These are phyloP conservation scores for Trichosporon ovoides DNA, from an alignment of 1,284 basidiomycete species.

Conservation along the genomic window DNA sequence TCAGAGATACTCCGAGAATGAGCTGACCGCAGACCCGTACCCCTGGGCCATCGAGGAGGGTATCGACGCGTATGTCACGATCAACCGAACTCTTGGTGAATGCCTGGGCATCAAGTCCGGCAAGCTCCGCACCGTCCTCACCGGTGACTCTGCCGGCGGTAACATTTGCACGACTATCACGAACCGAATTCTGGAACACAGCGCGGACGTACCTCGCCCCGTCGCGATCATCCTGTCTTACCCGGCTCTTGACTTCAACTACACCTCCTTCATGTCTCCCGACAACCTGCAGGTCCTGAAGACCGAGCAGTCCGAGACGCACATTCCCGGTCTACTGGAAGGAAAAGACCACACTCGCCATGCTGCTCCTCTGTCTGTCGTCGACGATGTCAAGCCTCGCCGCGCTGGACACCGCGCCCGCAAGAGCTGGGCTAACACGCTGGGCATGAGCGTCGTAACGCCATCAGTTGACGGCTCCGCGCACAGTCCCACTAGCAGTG, in stretches of 20 bases:
- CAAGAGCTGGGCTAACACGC: constrained; percentile 52
- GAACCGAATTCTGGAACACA: constrained; percentile 72
- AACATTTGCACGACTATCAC: constrained; percentile 76
- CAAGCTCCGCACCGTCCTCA: constrained; percentile 67
- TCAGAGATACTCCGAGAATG: constrained; percentile 7
- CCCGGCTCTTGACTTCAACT: constrained; percentile 83
- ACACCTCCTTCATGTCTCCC: constrained; percentile 94
- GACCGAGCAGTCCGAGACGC: constrained; percentile 66
- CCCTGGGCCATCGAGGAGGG: constrained; percentile 93
- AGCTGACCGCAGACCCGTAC: constrained; percentile 73
- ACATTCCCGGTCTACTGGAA: constrained; percentile 59
- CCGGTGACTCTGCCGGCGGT: constrained; percentile 88
- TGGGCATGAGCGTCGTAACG: constrained; percentile 17
- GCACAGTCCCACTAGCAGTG: constrained; percentile 12
- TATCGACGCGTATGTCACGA: constrained; percentile 77
- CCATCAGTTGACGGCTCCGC: background rate
- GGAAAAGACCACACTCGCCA: constrained; percentile 85
- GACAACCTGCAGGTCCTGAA: constrained; percentile 75
- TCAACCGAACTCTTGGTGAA: constrained; percentile 73
- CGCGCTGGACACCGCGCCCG: constrained; percentile 7
- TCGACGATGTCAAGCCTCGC: constrained; percentile 57
- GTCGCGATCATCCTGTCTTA: constrained; percentile 73
- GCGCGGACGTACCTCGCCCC: constrained; percentile 57
- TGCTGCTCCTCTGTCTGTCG: constrained; percentile 79
- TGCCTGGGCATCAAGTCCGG: constrained; percentile 70